Evolutionary conservation across 2,329 filamentous ascomycete genomes (phyloP).

Genomic region (Aspergillus sergii): DNA sequence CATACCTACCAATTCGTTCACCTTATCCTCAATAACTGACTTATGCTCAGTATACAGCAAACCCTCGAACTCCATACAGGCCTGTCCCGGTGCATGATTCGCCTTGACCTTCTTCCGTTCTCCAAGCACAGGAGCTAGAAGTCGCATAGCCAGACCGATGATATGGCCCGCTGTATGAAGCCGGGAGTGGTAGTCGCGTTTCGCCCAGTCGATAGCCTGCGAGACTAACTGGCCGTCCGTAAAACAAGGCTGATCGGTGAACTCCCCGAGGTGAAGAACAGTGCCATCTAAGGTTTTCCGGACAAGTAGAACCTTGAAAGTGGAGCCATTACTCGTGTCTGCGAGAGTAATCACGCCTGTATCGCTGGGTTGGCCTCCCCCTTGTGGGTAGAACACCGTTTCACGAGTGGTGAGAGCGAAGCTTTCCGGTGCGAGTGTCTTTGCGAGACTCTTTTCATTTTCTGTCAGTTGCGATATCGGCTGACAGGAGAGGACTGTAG

Average conservation of each 20-base stretch:
- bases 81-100: conserved; percentile 32
- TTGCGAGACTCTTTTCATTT: conserved; percentile 24
- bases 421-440: conserved; percentile 17
- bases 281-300: conserved; percentile 27
- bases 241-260: conserved; percentile 10
- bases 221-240: conserved; percentile 20
- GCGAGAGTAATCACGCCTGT: conserved; percentile 18
- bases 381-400: conserved; percentile 35
- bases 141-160: conserved; percentile 31
- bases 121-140: conserved; percentile 21
- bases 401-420: conserved; percentile 26
- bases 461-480: conserved; percentile 24
- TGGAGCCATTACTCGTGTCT: conserved; percentile 9
- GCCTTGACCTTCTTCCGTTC: conserved; percentile 33
- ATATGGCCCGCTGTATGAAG: conserved; percentile 36
- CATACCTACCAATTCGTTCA: conserved; percentile 27
- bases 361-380: conserved; percentile 32
- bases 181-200: conserved; percentile 32
- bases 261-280: conserved; percentile 30
- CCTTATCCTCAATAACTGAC: conserved; percentile 30
- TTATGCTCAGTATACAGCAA: conserved; percentile 34
- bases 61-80: conserved; percentile 32
- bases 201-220: conserved; percentile 27
- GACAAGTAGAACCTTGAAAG: conserved; percentile 29
- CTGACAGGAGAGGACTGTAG: conserved; percentile 25